Conservation (phyloP, 129 eudicot species). For the Calendula officinalis region DNA sequence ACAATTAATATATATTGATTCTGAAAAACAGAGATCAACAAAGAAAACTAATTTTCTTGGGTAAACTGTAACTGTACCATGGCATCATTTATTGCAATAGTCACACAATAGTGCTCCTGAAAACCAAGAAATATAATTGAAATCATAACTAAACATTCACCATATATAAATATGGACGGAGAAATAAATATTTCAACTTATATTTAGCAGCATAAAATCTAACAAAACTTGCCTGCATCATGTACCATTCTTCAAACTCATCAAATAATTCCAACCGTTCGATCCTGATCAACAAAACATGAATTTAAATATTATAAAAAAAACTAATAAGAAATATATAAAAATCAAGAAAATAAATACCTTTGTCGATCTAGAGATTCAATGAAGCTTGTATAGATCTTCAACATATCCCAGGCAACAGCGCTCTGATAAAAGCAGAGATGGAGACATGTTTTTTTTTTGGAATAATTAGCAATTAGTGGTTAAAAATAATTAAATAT, state of each 20-base stretch:
- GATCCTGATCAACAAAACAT: conserved; percentile 55
- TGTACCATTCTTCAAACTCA: conserved; percentile 99
- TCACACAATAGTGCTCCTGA: conserved; percentile 99
- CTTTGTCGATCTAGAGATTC: conserved; percentile 92
- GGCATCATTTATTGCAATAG: conserved; percentile 76
- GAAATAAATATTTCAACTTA: conserved; percentile 1
- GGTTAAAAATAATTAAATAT: no score
- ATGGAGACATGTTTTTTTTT: neutral
- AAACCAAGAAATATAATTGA: conserved; percentile 13
- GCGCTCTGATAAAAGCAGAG: conserved; percentile 57
- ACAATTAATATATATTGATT: neutral
- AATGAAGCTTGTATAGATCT: conserved; percentile 70
- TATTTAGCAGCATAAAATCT: conserved; percentile 1
- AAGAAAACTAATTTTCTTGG: neutral
- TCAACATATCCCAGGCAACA: conserved; percentile 96
- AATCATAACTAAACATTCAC: neutral
- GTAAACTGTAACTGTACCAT: conserved; percentile 40
- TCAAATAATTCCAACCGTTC: conserved; percentile 94
- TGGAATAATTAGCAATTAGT: no score
- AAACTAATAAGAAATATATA: conserved; percentile 6
- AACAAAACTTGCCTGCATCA: conserved; percentile 95
- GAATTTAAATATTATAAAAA: conserved; percentile 11
- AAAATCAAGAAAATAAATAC: conserved; percentile 31
- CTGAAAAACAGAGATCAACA: neutral
- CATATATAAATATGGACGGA: neutral